A percentile compares a stretch with the other conserved stretches of the same genome.
Conservation (phyloP, 2,329 filamentous ascomycete genomes). For the Arachnomyces sp. region DNA sequence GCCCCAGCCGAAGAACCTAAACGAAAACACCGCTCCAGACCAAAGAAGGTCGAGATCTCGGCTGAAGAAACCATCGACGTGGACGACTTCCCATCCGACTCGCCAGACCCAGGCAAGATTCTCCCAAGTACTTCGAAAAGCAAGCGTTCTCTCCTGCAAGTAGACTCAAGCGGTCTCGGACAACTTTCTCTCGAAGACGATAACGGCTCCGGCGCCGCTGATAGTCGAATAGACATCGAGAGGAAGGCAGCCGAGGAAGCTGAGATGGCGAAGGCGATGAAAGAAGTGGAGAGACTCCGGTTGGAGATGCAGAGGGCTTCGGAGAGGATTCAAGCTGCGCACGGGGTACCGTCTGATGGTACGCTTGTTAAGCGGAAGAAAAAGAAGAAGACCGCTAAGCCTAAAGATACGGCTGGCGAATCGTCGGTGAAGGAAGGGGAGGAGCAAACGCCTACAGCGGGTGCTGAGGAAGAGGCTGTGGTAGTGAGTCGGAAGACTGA, state of each 20-base stretch:
- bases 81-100: constrained; percentile 40
- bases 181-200: constrained; percentile 59
- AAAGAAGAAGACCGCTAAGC: constrained; percentile 42
- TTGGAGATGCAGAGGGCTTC: constrained; percentile 64
- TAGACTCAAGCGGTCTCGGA: constrained; percentile 77
- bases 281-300: constrained; percentile 75
- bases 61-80: constrained; percentile 62
- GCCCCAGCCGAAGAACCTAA: constrained; percentile 16
- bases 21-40: constrained; percentile 33
- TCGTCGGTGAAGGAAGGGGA: neutral
- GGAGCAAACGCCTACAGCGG: neutral
- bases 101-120: constrained; percentile 45
- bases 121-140: constrained; percentile 24
- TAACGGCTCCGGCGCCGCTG: constrained; percentile 14
- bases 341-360: constrained; percentile 38
- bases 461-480: constrained; percentile 1
- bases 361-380: constrained; percentile 49
- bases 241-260: constrained; percentile 66
- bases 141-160: constrained; percentile 65
- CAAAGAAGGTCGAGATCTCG: constrained; percentile 58
- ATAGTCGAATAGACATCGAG: constrained; percentile 49
- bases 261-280: constrained; percentile 82
- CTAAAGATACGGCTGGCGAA: neutral
- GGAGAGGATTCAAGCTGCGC: constrained; percentile 41
- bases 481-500: constrained; percentile 3